phyloP scores from a whole-genome alignment of 2,329 filamentous ascomycete genomes.

The Trichoderma hamatum region DNA sequence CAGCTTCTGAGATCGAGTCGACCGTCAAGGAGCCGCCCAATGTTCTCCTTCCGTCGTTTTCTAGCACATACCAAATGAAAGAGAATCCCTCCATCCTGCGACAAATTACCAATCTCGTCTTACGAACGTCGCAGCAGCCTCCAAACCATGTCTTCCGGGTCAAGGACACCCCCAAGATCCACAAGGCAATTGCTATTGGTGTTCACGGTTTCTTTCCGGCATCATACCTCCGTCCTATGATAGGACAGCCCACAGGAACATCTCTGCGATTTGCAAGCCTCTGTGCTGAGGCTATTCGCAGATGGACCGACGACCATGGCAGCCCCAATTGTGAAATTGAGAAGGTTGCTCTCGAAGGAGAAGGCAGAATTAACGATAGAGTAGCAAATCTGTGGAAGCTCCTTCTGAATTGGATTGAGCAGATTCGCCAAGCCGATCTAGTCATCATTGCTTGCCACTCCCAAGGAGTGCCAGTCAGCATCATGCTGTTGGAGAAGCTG shows the following conservation, averaged over 20 bases:
- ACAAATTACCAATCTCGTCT: conserved; percentile 62
- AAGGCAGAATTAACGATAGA: conserved; percentile 86
- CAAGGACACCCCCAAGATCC: conserved; percentile 71
- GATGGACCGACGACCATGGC: conserved; percentile 76
- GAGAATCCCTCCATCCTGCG: conserved; percentile 72
- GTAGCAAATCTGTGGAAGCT: conserved; percentile 94
- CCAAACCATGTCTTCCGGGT: conserved; percentile 73
- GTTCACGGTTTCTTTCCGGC: conserved; percentile 94
- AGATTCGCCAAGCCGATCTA: conserved; percentile 84
- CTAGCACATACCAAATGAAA: conserved; percentile 67
- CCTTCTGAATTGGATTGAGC: conserved; percentile 90
- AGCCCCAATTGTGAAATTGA: conserved; percentile 81
- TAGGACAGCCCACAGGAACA: conserved; percentile 93
- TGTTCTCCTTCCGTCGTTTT: conserved; percentile 70
- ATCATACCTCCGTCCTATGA: conserved; percentile 80
- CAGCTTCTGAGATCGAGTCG: conserved; percentile 29
- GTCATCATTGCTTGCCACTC: conserved; percentile 93
- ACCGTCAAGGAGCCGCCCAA: conserved; percentile 56
- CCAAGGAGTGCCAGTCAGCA: conserved; percentile 89
- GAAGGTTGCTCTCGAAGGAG: conserved; percentile 91
- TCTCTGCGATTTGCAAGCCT: conserved; percentile 91
- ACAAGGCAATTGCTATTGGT: conserved; percentile 87
- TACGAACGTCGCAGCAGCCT: conserved; percentile 58
- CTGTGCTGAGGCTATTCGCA: conserved; percentile 78
- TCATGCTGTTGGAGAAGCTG: conserved; percentile 90